Base-by-base conservation (phyloP, 2,329 filamentous ascomycete genomes). In the Plectosphaerella sp. region DNA sequence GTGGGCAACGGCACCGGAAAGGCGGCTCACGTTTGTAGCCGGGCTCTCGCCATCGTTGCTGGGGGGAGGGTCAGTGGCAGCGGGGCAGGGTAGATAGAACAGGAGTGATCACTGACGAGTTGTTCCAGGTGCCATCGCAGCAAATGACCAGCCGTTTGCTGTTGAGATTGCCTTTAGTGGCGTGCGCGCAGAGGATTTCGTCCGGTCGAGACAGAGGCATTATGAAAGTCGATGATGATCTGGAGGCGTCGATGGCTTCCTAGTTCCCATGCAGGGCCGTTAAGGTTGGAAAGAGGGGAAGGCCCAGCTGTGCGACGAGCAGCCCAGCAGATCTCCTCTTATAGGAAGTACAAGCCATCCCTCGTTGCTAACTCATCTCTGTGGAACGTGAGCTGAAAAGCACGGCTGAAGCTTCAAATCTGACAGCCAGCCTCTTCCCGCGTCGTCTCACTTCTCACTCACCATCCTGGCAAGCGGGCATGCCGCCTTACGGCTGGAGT, bases 101-200 rank as follows among this genome's bases (percentile, higher is more conserved):
- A 10, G 49, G 16, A n/a, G 7, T 15, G 4, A 6, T 3, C 5
- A 15, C 58, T 42, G 24, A 61, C 57, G 58, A 53, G 50, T 58
- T 58, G 48, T 67, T 67, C 67, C 65, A 69, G 11, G 67, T 68
- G 12, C 67, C 68, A 50, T 71, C 68, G 33, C 67, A 70, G 54
- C 68, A 71, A 41, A 69, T 58, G 33, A 70, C 50, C 8, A 65
- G 45, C 8, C 61, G 56, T 42, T 64, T 64, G 12, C 36, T 49
- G 16, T 57, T 57, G 3, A 50, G 41, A 2, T 50, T 11, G 9
- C 49, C 48, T 16, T n/a, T 33, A 9, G 53, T 45, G 16, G 12
- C 35, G 18, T 57, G 55, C 12, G 55, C 55, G 22, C 55, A 57
- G 14, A 48, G 36, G 22, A 45, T 5, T 22, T 20, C 20, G 20